Percentiles rank a stretch among this genome's conserved stretches.
These are phyloP conservation scores for Ceratobasidium sp. DNA, from an alignment of 1,284 basidiomycete species.

Conservation along the genomic window DNA sequence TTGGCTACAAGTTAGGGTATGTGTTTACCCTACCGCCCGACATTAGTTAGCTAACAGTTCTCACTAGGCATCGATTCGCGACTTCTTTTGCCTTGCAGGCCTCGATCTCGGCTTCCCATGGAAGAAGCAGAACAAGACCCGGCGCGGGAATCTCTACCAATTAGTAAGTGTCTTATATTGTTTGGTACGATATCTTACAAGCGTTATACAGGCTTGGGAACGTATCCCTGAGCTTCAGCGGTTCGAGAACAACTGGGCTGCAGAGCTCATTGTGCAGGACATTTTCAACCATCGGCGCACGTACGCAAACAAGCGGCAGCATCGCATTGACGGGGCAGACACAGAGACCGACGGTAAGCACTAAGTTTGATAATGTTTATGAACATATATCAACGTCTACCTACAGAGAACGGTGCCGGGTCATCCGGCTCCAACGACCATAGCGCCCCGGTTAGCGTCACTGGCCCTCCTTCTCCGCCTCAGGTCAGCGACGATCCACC, in stretches of 20 bases:
- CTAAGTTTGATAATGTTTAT: no score
- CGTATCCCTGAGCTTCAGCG: background rate
- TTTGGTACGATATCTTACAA: background rate
- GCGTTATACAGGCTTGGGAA: background rate
- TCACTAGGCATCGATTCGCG: background rate
- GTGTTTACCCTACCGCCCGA: background rate
- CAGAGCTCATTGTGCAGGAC: constrained; percentile 1
- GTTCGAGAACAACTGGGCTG: constrained; percentile 11
- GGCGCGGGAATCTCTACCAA: background rate
- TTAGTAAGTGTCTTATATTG: background rate
- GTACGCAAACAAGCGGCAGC: no score
- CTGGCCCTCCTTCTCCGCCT: no score
- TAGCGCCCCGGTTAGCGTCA: no score
- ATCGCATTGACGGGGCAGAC: no score
- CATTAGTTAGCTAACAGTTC: no score
- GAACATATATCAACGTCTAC: no score
- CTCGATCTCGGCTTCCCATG: constrained; percentile 1
- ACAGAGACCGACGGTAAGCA: no score
- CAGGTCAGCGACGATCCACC: no score
- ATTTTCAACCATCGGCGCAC: constrained; percentile 17
- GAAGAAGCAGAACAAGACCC: constrained; percentile 13
- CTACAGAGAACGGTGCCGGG: no score
- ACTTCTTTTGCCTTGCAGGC: background rate
- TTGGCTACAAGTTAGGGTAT: background rate
- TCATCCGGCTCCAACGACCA: no score